These are phyloP conservation scores for Lachnellula cervina DNA, from an alignment of 2,329 filamentous ascomycete genomes.

Conservation along the genomic window DNA sequence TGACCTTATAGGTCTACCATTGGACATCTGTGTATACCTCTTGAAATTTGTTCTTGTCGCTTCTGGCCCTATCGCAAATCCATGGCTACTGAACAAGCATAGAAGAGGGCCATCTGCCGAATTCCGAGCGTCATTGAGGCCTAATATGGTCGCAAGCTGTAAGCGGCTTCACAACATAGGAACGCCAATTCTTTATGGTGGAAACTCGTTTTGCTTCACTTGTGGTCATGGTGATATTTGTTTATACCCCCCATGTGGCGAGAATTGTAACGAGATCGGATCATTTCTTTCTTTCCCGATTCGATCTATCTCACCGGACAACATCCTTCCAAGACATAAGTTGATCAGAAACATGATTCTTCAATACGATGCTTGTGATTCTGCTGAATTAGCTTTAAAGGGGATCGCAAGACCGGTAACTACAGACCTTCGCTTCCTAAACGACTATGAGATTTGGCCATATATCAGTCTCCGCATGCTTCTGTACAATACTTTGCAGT, in stretches of 20 bases:
- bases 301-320: not conserved
- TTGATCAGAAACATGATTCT: not conserved
- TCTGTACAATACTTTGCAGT: not conserved
- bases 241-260: too few species aligned
- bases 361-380: not conserved
- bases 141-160: not conserved
- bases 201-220: not conserved
- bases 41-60: not conserved
- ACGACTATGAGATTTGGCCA: not conserved
- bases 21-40: not conserved
- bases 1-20: not conserved
- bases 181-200: not conserved
- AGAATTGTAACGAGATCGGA: not conserved
- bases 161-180: not conserved
- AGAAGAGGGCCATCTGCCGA: not conserved
- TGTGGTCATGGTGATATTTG: too few species aligned
- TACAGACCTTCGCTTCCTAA: not conserved
- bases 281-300: not conserved
- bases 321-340: not conserved
- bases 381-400: not conserved
- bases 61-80: not conserved
- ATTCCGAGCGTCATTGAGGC: not conserved
- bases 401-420: not conserved
- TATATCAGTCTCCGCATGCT: not conserved
- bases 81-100: not conserved